A percentile compares a stretch with the other conserved stretches of the same genome.
Conservation (phyloP, 148 eudicot species). For the Camellia granthamiana region DNA sequence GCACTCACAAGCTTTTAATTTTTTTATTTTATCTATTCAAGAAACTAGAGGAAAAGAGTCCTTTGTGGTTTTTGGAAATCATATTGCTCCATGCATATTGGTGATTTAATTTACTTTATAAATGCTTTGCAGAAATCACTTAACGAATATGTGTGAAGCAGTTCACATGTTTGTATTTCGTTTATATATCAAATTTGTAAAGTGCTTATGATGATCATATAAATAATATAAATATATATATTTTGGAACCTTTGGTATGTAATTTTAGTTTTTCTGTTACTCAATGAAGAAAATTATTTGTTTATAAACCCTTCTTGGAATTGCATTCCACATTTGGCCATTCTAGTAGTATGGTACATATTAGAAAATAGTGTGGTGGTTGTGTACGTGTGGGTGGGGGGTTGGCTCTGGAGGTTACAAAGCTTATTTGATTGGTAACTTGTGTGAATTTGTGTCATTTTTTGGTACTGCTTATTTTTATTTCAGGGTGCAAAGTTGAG, state of each 20-base stretch:
- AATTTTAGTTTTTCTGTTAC: background rate
- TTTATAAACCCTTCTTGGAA: background rate
- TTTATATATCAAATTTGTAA: background rate
- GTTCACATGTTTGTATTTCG: background rate
- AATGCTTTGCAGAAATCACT: too few relatives aligned
- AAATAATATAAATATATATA: background rate
- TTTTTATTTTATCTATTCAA: background rate
- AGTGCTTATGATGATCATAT: background rate
- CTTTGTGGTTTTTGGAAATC: background rate
- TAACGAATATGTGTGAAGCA: too few relatives aligned
- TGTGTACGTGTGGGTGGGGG: background rate
- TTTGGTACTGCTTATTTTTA: background rate
- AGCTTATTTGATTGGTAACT: background rate
- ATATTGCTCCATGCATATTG: too few relatives aligned
- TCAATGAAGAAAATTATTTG: background rate
- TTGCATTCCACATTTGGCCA: background rate
- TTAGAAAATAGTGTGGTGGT: background rate
- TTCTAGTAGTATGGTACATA: background rate
- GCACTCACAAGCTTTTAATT: background rate
- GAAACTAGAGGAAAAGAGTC: background rate
- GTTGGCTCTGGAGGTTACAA: slow-evolving; percentile 4
- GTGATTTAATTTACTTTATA: too few relatives aligned
- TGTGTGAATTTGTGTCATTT: slow-evolving; percentile 5
- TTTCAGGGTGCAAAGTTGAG: slow-evolving; percentile 79
- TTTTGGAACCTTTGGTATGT: background rate